Evolutionary conservation across 1,284 basidiomycete genomes (phyloP), one percentile per base, ranked within the genome.

Genomic region (Clitocybe nebularis): DNA sequence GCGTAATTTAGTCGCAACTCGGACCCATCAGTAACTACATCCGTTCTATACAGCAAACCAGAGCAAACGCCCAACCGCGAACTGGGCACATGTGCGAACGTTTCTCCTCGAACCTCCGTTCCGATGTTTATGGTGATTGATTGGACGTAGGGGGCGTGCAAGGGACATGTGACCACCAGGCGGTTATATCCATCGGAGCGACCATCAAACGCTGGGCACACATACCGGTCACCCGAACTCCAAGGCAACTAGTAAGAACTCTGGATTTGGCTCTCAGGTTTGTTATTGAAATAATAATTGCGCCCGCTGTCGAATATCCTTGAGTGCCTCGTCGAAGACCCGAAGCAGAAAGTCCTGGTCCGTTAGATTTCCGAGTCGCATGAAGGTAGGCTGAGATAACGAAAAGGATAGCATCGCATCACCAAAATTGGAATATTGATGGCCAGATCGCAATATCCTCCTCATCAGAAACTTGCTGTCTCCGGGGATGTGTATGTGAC

Each of bases 81-180:
- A 56, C 56, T 50, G 47, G 45, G 45, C 52, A 60, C 54, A 58
- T 56, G 57, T 51, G 45, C 44, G 44, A 54, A 54, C 46, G 42
- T 51, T 52, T 49, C n/a, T n/a, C 51, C 51, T 51, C 48, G 52
- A 51, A n/a, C 57, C 50, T 54, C 57, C 56, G 58, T 49, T 61
- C 59, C 62, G 58, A 62, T 60, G 50, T 52, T 50, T 55, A 55
- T 55, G 52, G 50, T 48, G 39, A 45, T 48, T 50, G 48, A 47
- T 52, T 45, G 41, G 36, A 22, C 21, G n/a, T n/a, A n/a, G n/a
- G n/a, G n/a, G n/a, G n/a, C n/a, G n/a, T n/a, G n/a, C 41, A 29
- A n/a, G 10, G 25, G 40, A 25, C 52, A 54, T 50, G 51, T 52
- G 53, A 54, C 35, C 53, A 40, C 37, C 14, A 47, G 38, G 35